Evolutionary conservation across 2,329 filamentous ascomycete genomes (phyloP), one percentile per base, ranked within the genome.

Genomic region (Colletotrichum sansevieriae): DNA sequence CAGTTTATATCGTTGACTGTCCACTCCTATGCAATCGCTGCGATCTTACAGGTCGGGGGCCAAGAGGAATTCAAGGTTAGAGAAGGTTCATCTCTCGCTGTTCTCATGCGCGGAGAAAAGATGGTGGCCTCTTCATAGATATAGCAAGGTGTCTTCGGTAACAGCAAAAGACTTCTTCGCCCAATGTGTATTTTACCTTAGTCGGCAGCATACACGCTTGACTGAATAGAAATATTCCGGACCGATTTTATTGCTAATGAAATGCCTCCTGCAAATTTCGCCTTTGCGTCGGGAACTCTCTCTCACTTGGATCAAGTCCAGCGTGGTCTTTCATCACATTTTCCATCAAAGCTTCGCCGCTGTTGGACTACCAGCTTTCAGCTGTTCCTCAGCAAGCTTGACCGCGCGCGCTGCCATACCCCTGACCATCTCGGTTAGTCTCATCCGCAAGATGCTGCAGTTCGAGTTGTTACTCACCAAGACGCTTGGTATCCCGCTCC

Each of bases 41-140:
- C 80, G 0, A 78, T 86, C 10, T 75, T 75, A 61, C 75, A 43
- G 77, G 86, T 55, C 71, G 86, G 70, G 77, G 81, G 65, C 76
- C 86, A 74, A 75, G 77, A 47, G 64, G 75, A 62, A 84, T 89
- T 76, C 73, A 75, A 63, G 76, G 88, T 72, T 73, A 78, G 71
- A 83, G 88, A 72, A 83, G 88, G 65, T 72, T 78, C 84, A 6
- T 83, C 87, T 15, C 83, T 90, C 35, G 88, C 87, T 0, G 77
- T 90, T 7, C 76, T 90, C 1, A 83, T 90, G 13, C 86, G 83
- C 73, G 86, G 67, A 5, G 57, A 70, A 3, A 64, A 37, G 22
- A 2, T 37, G 35, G 10, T 43, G 9, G 11, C 43, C 3, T 15
- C 20, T 9, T 3, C 29, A 13, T 52, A 35, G 43, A 15, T 8